Evolutionary conservation across 306 rosid genomes (phyloP), one percentile per base, ranked within the genome.

Genomic region (Pterocarpus santalinus): DNA sequence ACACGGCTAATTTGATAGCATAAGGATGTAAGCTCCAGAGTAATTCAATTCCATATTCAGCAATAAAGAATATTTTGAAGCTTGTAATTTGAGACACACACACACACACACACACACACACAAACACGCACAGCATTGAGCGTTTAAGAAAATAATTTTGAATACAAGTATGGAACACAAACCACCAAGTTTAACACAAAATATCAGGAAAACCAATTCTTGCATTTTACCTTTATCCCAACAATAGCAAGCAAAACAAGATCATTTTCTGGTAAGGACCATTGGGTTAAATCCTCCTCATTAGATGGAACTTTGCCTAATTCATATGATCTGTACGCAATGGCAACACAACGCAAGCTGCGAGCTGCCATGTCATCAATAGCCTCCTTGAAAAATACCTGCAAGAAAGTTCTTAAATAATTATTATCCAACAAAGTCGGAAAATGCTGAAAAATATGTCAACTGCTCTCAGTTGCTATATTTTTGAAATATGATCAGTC

Each of bases 331-430:
- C 96, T 89, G 83, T 90, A 95, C 67, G 98, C 99, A 86, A 95
- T 88, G 82, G 97, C 98, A 56, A 95, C 93, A 69, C 99, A 95
- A 44, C 99, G 91, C 94, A 95, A 80, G 85, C 99, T 93, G 72
- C 86, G 92, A 69, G 92, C 93, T 78, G 99, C 94, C 99, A 95
- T 95, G 65, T 88, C 86, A 87, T 90, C 79, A 74, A 95, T 95
- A 34, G 96, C 87, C 64, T 47, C 80, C 87, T 47, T 86, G 72
- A 95, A 91, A 84, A 82, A 77, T 0, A 73, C 94, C 99, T 95
- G 88, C 39, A 81, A 67, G 77, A 66, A 53, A 56, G 58, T 64
- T 83, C 32, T 22, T 1, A 65, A 33, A 75, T 57, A 57, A 33
- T 58, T 17, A 61, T 53, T 57, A 76, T 14, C 55, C 73, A 76